Evolutionary conservation across 768 basidiomycete genomes (phyloP), one percentile per base, ranked within the genome.

Genomic region (Postia placenta): DNA sequence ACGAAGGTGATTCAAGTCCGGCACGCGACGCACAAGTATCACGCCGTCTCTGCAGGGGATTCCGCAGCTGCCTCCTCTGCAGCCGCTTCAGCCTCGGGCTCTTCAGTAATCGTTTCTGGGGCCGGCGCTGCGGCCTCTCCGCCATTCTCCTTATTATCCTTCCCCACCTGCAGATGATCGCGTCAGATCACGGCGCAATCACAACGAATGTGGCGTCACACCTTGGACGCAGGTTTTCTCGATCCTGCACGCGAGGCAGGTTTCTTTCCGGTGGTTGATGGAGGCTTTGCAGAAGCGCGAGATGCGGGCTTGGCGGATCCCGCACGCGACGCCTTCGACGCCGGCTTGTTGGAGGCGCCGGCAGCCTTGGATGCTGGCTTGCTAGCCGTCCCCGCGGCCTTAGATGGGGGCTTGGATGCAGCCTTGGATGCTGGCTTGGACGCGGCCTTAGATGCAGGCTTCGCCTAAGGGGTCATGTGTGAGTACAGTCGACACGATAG

Each of bases 221-320:
- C 81, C 78, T 81, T 83, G 42, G 80, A 82, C n/a, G 67, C 69
- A 49, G 82, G 81, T 64, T 82, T 83, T 72, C 74, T 79, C 12
- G 80, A 82, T 25, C 71, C 67, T 24, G 79, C 80, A 55, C 78
- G 68, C 43, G 80, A 81, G 17, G 76, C 68, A 6, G 81, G 79
- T 61, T 81, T 81, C 45, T 65, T 74, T 15, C 69, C 56, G 3
- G 58, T 56, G 5, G 64, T 66, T 45, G 70, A 71, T 28, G 70
- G 57, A 5, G 73, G 73, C 51, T 71, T 74, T 0, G 60, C 50
- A 28, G 57, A 54, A 2, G 58, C 68, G 56, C 66, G 69, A 35
- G 72, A 73, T 5, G 70, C 62, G 14, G 77, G 74, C 54, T 76
- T 76, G 50, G 63, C 52, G 24, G 57, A 51, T 24, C 55, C 52